Base-by-base conservation (phyloP, 768 basidiomycete genomes). In the Mycena pura region DNA sequence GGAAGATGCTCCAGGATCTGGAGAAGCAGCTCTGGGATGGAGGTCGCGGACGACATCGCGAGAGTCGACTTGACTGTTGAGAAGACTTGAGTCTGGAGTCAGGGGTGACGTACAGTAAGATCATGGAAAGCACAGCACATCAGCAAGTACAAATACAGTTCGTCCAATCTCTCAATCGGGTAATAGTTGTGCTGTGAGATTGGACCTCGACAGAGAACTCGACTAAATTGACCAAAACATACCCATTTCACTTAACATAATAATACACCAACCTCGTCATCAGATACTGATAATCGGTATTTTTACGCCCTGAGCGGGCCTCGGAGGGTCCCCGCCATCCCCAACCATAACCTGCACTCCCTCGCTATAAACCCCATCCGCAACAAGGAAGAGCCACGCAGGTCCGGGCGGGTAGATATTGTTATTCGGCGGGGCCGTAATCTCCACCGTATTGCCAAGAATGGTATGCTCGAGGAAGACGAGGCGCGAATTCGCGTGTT, bases 391-490 rank as follows among this genome's bases (percentile, higher is more conserved):
- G 22, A 61, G 48, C 64, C 52, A 62, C 24, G 68, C 70, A 54
- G 76, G 75, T 5, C 72, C 76, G 13, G 74, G 73, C 27, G 75
- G 74, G 57, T 68, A 78, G 24, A 76, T 71, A 11, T 70, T 69
- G 24, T 71, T 69, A 63, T 76, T 82, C 59, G 71, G 74, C 22
- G 74, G 78, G 32, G 73, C 74, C 21, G 73, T 76, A 50, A 75
- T 72, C 21, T 63, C 75, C 34, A 76, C 64, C 25, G 71, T 71
- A 39, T 64, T 76, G 31, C 68, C 65, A 53, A 70, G 62, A 7
- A 77, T 61, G 10, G 64, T 67, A 29, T 75, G 69, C 21, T 72
- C 69, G 69, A 77, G 72, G 67, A 77, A 75, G 19, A 76, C 76
- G 19, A 77, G 68, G 4, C 76, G 76, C 15, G 71, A 68, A 28